Percentiles rank a stretch among this genome's conserved stretches.
Evolutionary conservation across 2,329 filamentous ascomycete genomes (phyloP).

Genomic region (Tolypocladium ophioglossoides): DNA sequence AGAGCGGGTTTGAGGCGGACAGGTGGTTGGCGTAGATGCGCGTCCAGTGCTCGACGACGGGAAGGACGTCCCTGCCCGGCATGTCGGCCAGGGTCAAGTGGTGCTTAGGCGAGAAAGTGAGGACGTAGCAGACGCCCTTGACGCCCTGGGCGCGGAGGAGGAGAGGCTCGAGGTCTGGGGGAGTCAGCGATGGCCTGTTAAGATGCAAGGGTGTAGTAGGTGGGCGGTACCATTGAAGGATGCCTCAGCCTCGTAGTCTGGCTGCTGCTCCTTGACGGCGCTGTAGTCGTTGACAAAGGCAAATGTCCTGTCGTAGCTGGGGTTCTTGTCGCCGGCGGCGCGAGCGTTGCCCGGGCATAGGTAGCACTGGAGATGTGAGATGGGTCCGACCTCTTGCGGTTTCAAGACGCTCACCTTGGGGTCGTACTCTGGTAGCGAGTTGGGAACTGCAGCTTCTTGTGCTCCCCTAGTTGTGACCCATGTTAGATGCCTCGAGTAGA

Average conservation of each 20-base stretch:
- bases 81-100: slow-evolving; percentile 91
- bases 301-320: slow-evolving; percentile 77
- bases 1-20: slow-evolving; percentile 58
- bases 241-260: slow-evolving; percentile 50
- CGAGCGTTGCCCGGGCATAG: slow-evolving; percentile 86
- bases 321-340: slow-evolving; percentile 78
- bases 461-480: slow-evolving; percentile 48
- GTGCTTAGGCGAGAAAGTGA: slow-evolving; percentile 87
- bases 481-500: background rate
- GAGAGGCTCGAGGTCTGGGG: slow-evolving; percentile 56
- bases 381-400: background rate
- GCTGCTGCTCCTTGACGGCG: slow-evolving; percentile 88
- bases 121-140: slow-evolving; percentile 91
- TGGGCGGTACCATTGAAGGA: slow-evolving; percentile 23
- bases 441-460: slow-evolving; percentile 61
- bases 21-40: slow-evolving; percentile 78
- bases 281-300: slow-evolving; percentile 97
- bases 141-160: slow-evolving; percentile 78
- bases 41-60: slow-evolving; percentile 84
- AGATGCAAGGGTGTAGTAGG: no score
- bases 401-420: slow-evolving; percentile 40
- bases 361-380: slow-evolving; percentile 58
- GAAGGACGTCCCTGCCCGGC: slow-evolving; percentile 61
- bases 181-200: background rate
- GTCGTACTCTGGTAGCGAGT: slow-evolving; percentile 69